phyloP scores from a whole-genome alignment of 2,329 filamentous ascomycete genomes.

The Dactylellina sp. region DNA sequence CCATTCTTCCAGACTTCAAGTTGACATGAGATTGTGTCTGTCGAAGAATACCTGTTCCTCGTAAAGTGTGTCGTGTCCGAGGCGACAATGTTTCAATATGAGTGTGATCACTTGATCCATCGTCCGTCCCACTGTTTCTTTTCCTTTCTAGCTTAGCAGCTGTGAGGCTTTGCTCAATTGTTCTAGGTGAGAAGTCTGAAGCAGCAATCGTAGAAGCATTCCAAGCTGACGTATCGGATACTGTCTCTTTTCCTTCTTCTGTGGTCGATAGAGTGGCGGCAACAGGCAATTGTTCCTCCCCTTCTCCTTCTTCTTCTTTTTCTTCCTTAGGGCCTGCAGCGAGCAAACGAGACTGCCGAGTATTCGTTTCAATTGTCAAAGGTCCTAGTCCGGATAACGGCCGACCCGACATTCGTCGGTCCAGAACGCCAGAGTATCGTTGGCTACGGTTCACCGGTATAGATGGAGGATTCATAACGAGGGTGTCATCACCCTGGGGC shows the following conservation, averaged over 20 bases:
- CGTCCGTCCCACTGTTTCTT: slow-evolving; percentile 47
- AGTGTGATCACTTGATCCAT: slow-evolving; percentile 52
- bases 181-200: slow-evolving; percentile 46
- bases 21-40: slow-evolving; percentile 57
- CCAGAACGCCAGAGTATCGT: slow-evolving; percentile 48
- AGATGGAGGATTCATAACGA: slow-evolving; percentile 48
- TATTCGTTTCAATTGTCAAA: slow-evolving; percentile 51
- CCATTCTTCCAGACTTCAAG: slow-evolving; percentile 53
- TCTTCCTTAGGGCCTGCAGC: slow-evolving; percentile 27
- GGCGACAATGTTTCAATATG: slow-evolving; percentile 53
- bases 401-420: slow-evolving; percentile 51
- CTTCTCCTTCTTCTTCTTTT: slow-evolving; percentile 22
- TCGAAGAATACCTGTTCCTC: slow-evolving; percentile 48
- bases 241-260: slow-evolving; percentile 35
- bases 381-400: slow-evolving; percentile 48
- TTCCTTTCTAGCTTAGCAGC: slow-evolving; percentile 45
- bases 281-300: slow-evolving; percentile 17
- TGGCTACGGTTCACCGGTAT: slow-evolving; percentile 35
- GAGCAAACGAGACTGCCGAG: slow-evolving; percentile 42
- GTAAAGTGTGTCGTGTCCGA: slow-evolving; percentile 40
- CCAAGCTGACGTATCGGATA: slow-evolving; percentile 28
- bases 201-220: slow-evolving; percentile 34
- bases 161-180: slow-evolving; percentile 41
- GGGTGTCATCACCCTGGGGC: slow-evolving; percentile 34
- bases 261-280: slow-evolving; percentile 15